phyloP scores from a whole-genome alignment of 345 rosid genomes.

The Lumnitzera racemosa region DNA sequence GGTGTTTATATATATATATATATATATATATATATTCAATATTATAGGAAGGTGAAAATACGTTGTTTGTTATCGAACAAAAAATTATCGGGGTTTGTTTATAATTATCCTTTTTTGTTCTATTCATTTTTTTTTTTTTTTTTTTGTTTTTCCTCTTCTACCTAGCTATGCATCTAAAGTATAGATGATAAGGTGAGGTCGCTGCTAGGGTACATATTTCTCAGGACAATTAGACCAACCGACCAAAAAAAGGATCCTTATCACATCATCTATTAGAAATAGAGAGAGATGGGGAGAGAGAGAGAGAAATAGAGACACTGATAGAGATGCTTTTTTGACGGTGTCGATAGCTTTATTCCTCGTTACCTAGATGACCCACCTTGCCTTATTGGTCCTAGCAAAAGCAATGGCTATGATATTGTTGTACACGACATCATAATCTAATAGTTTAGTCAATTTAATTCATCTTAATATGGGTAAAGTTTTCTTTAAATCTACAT shows the following conservation, averaged over 20 bases:
- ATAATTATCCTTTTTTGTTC: neutral
- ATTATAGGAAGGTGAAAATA: no score
- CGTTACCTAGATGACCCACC: constrained; percentile 10
- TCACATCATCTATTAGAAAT: neutral
- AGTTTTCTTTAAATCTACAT: no score
- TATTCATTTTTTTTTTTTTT: no score
- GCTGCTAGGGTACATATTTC: constrained; percentile 5
- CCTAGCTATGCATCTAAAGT: neutral
- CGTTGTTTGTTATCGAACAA: no score
- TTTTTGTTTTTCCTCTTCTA: no score
- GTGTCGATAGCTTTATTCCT: constrained; percentile 33
- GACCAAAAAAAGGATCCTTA: constrained; percentile 15
- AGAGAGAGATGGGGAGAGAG: constrained; percentile 9
- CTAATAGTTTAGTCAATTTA: no score
- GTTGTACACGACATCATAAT: no score
- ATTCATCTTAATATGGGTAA: no score
- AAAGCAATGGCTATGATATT: constrained; percentile 20
- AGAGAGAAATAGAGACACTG: constrained; percentile 1
- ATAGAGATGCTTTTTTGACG: constrained; percentile 20
- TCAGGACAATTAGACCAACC: constrained; percentile 17
- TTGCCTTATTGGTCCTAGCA: constrained; percentile 25
- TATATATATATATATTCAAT: no score
- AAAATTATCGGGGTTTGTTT: no score
- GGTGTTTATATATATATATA: no score
- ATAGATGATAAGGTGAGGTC: no score